Conservation (phyloP, 139 green algal genomes). For the Chlorella sp. region DNA sequence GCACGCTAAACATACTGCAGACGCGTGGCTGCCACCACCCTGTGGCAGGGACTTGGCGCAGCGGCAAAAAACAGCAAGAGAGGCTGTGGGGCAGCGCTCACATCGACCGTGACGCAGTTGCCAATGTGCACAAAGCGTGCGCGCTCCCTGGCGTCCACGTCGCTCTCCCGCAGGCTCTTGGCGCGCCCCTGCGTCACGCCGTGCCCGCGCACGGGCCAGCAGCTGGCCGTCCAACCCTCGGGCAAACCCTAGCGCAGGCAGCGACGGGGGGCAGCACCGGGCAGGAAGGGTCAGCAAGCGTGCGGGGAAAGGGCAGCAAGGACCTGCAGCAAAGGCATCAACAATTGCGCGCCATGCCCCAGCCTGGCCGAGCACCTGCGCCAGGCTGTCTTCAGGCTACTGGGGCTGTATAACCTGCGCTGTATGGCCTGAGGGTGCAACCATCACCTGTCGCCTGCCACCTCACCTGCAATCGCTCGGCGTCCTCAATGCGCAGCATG, state of each 20-base stretch:
- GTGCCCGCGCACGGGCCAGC: conserved; percentile 46
- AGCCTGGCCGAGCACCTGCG: too few relatives aligned
- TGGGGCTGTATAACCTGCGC: not conserved
- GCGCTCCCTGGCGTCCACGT: conserved; percentile 34
- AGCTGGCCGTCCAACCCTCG: conserved; percentile 53
- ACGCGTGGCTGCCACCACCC: not conserved
- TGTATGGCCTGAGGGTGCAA: not conserved
- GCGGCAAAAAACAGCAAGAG: not conserved
- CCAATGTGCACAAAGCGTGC: conserved; percentile 64
- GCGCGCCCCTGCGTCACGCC: conserved; percentile 8
- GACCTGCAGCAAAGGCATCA: too few relatives aligned
- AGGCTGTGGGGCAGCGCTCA: not conserved
- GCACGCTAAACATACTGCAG: not conserved
- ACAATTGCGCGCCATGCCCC: too few relatives aligned
- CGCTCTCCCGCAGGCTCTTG: conserved; percentile 31
- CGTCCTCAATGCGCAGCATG: conserved; percentile 17
- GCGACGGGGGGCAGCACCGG: too few relatives aligned
- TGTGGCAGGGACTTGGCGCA: not conserved
- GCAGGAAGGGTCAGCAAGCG: not conserved
- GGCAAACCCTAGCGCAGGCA: conserved; percentile 55
- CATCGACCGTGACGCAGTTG: conserved; percentile 78
- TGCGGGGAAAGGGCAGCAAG: too few relatives aligned
- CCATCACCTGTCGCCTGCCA: not conserved
- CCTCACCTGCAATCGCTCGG: not conserved
- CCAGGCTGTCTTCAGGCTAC: too few relatives aligned